These are phyloP conservation scores for Barnettozyma sp. DNA, from an alignment of 805 yeast species.

Conservation along the genomic window DNA sequence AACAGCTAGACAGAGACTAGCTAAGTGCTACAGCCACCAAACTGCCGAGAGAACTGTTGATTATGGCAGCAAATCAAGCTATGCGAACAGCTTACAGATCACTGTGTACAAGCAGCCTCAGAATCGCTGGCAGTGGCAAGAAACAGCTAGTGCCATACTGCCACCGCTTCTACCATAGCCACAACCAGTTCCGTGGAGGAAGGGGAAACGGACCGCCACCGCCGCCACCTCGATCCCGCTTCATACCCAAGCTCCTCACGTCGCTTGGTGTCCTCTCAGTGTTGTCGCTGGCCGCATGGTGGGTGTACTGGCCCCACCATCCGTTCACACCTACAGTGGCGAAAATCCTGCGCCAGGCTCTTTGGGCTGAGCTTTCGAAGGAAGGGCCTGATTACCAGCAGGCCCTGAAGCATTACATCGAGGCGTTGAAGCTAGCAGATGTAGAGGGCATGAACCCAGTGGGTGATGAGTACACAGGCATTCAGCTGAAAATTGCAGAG, in stretches of 20 bases:
- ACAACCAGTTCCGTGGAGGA: too few species aligned
- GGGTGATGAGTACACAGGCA: constrained; percentile 82
- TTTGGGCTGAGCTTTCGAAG: constrained; percentile 78
- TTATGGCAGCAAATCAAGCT: too few species aligned
- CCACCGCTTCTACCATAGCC: neutral
- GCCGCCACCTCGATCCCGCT: constrained; percentile 2
- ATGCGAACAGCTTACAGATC: too few species aligned
- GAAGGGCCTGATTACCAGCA: constrained; percentile 47
- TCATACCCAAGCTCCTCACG: constrained; percentile 9
- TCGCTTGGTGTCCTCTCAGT: constrained; percentile 23
- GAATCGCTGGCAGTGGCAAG: too few species aligned
- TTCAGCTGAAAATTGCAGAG: constrained; percentile 80
- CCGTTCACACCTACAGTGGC: constrained; percentile 69
- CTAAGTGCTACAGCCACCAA: too few species aligned
- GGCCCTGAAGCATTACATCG: constrained; percentile 67
- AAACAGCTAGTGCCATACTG: too few species aligned
- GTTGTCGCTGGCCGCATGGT: constrained; percentile 27
- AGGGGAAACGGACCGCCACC: too few species aligned
- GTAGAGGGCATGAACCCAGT: constrained; percentile 47
- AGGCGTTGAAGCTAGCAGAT: constrained; percentile 62
- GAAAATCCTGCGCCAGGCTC: constrained; percentile 58
- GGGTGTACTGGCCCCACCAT: constrained; percentile 57
- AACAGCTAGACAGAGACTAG: too few species aligned
- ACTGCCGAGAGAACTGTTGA: too few species aligned
- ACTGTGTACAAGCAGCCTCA: too few species aligned